Evolutionary conservation across 352 stramenopile genomes (phyloP), one percentile per base, ranked within the genome.

Genomic region (Phytophthora boehmeriae): DNA sequence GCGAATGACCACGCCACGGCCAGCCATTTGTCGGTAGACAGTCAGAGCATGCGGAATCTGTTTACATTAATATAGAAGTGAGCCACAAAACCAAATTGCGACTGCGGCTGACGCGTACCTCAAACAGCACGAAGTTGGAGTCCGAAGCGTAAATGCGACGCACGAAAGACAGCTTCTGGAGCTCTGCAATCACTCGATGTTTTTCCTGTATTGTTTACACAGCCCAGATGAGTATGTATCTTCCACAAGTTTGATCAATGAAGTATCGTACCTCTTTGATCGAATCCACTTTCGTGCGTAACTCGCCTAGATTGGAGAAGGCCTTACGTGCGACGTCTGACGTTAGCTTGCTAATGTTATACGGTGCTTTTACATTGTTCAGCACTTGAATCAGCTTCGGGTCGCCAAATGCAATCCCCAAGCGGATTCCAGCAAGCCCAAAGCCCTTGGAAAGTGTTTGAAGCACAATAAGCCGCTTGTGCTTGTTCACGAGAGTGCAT

Each of bases 361-460:
- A 99, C 14, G 97, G 97, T n/a, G 97, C 97, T 76, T 99, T 99
- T 56, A 99, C 94, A 67, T 98, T 99, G 79, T 99, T 99, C 58
- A 99, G 94, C 34, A 99, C 87, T 78, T 98, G 90, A 68, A 99
- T 98, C 8, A 99, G 80, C 54, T 90, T 86, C 6, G 89, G 68
- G 61, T 95, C 71, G 32, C 87, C 97, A 52, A 99, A 98, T 20
- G 96, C 92, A 59, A 96, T 90, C 5, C 92, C 92, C 34, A 98
- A 66, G 39, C 86, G 95, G 71, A 99, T 98, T 6, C 95, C 97
- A 19, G 97, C 97, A 49, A 99, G 86, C 19, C 97, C 97, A 73
- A 99, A 99, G 23, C 96, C 96, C 79, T 99, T 99, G 6, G 93
- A 98, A 1, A 99, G 80, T 22, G 97, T 99, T 72, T 99, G 97